Evolutionary conservation across 2,329 filamentous ascomycete genomes (phyloP), one percentile per base, ranked within the genome.

Genomic region (Colletotrichum noveboracense): DNA sequence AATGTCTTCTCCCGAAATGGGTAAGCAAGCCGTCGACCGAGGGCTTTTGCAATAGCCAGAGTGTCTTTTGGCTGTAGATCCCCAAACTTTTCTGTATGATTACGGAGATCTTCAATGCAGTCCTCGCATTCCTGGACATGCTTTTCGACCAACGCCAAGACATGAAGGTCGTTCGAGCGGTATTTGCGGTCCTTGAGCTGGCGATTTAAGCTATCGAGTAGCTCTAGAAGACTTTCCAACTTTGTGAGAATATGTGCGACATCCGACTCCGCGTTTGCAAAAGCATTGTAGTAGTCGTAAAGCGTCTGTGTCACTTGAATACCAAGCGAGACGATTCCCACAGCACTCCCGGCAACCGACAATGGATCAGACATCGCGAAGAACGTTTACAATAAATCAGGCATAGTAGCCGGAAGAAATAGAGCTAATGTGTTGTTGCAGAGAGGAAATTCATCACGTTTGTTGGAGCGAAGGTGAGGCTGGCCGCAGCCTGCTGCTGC

Each of bases 1-100:
- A 87, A 75, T 2, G 84, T 87, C 62, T 82, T 85, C 72, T 80
- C 77, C 55, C 81, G 79, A 72, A 87, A 81, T 3, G 82, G 83
- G 56, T 84, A 84, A 2, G 79, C 76, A 3, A 80, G 56, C 28
- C 77, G 79, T 30, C 76, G 78, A 30, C 75, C 70, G 24, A 68
- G 70, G 7, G 76, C 70, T n/a, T 60, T 43, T n/a, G 38, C 14
- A 5, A 21, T 21, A 7, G 65, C 7, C 36, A 79, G 36, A 55
- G 66, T 64, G 71, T 32, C 28, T 28, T n/a, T 30, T 16, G 38
- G 69, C 36, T 71, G 32, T 21, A 60, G 30, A 13, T 55, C 18
- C 61, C 65, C 26, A 61, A 84, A 81, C 77, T 82, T 84, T 12
- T 76, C 24, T 9, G 64, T 64, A 73, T 82, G 79, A 8, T 70